Conservation (phyloP, 345 rosid genomes). For the Murraya koenigii region DNA sequence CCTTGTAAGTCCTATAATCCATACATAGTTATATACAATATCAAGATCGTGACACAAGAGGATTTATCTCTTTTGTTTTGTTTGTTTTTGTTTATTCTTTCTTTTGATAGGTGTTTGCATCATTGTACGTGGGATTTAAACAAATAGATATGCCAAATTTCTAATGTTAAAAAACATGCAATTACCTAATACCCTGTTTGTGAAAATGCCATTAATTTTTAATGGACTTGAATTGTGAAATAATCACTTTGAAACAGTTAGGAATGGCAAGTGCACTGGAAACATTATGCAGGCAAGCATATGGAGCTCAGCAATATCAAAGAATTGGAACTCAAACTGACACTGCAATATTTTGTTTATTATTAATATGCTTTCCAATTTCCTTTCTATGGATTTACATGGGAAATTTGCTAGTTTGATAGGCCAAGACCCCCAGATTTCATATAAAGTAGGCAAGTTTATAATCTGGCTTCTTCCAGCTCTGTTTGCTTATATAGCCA, state of each 20-base stretch:
- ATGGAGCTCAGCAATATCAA: slow-evolving; percentile 61
- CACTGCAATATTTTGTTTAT: slow-evolving; percentile 48
- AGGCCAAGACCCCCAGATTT: slow-evolving; percentile 66
- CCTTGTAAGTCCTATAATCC: slow-evolving; percentile 39
- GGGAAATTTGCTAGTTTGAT: slow-evolving; percentile 44
- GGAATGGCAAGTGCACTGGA: slow-evolving; percentile 78
- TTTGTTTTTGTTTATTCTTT: too few relatives aligned
- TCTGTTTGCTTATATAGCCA: slow-evolving; percentile 49
- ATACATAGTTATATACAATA: not conserved
- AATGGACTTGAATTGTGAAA: not conserved
- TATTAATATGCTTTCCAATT: slow-evolving; percentile 46
- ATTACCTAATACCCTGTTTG: not conserved
- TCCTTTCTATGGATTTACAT: slow-evolving; percentile 53
- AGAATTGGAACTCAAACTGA: slow-evolving; percentile 60
- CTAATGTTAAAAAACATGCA: not conserved
- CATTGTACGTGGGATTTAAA: not conserved
- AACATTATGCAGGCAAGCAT: slow-evolving; percentile 82
- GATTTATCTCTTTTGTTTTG: too few relatives aligned
- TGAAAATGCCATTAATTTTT: not conserved
- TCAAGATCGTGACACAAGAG: not conserved
- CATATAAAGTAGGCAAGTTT: slow-evolving; percentile 55
- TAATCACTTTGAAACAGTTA: slow-evolving; percentile 33
- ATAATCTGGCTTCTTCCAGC: slow-evolving; percentile 58
- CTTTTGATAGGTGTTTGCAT: not conserved
- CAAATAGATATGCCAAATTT: not conserved